Conservation (phyloP, 495 filamentous ascomycete species). For the Penicillium steckii region DNA sequence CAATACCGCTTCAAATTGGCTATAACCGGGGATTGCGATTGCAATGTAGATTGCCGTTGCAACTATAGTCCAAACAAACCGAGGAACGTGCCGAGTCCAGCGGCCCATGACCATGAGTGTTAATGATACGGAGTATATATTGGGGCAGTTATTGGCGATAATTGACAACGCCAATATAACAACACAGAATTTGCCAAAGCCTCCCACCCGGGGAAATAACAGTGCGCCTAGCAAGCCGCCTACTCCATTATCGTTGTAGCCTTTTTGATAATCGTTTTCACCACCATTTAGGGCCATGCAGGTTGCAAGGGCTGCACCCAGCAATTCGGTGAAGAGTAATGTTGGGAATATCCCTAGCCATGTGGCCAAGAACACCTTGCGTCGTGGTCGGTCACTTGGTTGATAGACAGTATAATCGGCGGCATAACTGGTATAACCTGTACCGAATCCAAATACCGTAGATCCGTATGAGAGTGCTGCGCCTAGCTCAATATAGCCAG, state of each 20-base stretch:
- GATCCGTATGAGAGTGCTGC: constrained; percentile 17
- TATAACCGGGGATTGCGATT: constrained; percentile 49
- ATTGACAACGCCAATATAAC: constrained; percentile 52
- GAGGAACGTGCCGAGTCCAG: constrained; percentile 45
- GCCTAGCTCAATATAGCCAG: constrained; percentile 42
- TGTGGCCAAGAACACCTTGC: constrained; percentile 18
- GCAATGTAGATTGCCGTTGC: constrained; percentile 51
- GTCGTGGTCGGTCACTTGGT: constrained; percentile 17
- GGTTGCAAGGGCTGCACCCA: constrained; percentile 54
- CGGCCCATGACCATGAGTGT: constrained; percentile 56
- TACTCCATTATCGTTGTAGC: constrained; percentile 44
- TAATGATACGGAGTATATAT: constrained; percentile 47
- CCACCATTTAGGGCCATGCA: constrained; percentile 43
- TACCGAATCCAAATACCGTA: constrained; percentile 21
- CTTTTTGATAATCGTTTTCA: constrained; percentile 23
- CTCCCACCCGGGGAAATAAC: constrained; percentile 43
- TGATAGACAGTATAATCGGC: constrained; percentile 23
- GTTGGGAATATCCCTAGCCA: constrained; percentile 37
- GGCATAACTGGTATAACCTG: constrained; percentile 19
- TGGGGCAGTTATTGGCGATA: constrained; percentile 49
- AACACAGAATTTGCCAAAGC: constrained; percentile 56
- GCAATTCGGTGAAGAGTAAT: constrained; percentile 46
- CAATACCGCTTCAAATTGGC: constrained; percentile 48
- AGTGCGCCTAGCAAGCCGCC: constrained; percentile 57
- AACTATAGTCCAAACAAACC: constrained; percentile 50